Conservation (phyloP, 257 asterid genomes). For the Lavandula angustifolia region DNA sequence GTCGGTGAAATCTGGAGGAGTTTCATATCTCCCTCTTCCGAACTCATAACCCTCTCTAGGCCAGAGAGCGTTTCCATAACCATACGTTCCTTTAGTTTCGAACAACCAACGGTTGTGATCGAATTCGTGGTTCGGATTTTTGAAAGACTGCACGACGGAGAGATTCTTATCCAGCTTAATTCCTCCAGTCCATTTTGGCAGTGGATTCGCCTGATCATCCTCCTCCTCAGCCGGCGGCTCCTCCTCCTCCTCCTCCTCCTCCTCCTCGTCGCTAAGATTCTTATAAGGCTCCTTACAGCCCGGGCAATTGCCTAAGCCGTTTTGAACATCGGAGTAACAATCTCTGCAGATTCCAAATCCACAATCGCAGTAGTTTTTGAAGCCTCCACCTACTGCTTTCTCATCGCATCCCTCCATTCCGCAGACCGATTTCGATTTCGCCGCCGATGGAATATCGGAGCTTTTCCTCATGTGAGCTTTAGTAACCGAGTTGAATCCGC, state of each 20-base stretch:
- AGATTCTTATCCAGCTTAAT: slow-evolving; percentile 68
- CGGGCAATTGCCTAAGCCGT: slow-evolving; percentile 63
- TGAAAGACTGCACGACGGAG: slow-evolving; percentile 79
- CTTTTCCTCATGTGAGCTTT: slow-evolving; percentile 70
- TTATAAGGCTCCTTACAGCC: slow-evolving; percentile 83
- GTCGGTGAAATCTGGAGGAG: slow-evolving; percentile 76
- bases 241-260: slow-evolving; percentile 52
- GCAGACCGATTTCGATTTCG: slow-evolving; percentile 57
- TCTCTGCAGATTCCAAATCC: slow-evolving; percentile 75
- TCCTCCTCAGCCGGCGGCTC: slow-evolving; percentile 65
- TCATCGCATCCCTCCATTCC: slow-evolving; percentile 86
- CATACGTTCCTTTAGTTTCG: slow-evolving; percentile 96
- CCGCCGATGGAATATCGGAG: slow-evolving; percentile 41
- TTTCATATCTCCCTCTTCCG: slow-evolving; percentile 59
- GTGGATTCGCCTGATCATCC: slow-evolving; percentile 62
- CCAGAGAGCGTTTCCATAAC: slow-evolving; percentile 95
- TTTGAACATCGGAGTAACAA: slow-evolving; percentile 61
- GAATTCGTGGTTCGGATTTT: slow-evolving; percentile 84
- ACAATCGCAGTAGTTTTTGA: slow-evolving; percentile 73
- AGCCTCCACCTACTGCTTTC: slow-evolving; percentile 43
- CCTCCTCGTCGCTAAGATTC: slow-evolving; percentile 45
- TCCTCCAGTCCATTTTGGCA: slow-evolving; percentile 59
- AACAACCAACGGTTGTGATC: slow-evolving; percentile 86
- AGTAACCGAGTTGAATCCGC: slow-evolving; percentile 79
- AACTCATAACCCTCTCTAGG: slow-evolving; percentile 67